These are phyloP conservation scores for Ramaria sp. DNA, from an alignment of 768 basidiomycete species.

Conservation along the genomic window DNA sequence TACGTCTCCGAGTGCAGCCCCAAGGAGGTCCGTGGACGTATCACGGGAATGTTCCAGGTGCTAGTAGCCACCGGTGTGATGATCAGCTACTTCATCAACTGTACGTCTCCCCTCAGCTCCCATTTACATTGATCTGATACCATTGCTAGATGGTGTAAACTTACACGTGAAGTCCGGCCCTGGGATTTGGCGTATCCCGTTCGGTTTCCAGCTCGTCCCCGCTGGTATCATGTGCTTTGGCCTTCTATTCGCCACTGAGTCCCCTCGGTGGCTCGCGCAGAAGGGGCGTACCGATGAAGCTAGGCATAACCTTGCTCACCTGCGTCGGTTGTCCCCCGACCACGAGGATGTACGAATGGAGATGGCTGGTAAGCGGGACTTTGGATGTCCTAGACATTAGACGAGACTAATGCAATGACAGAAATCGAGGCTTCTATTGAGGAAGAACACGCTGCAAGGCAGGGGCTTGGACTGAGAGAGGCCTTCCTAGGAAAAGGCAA, in stretches of 20 bases:
- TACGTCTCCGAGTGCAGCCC: conserved; percentile 84
- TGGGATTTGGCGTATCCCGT: conserved; percentile 60
- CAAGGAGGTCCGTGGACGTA: conserved; percentile 76
- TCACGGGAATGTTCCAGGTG: conserved; percentile 81
- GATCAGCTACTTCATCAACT: conserved; percentile 75
- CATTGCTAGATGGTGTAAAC: conserved; percentile 43
- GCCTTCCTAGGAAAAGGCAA: conserved; percentile 79
- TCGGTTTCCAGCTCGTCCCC: conserved; percentile 66
- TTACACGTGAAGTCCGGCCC: conserved; percentile 37
- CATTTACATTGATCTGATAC: too few species aligned
- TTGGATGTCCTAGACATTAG: background rate
- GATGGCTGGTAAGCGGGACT: conserved; percentile 29
- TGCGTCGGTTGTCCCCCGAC: conserved; percentile 35
- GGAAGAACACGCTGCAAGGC: conserved; percentile 58
- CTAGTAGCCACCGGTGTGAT: conserved; percentile 81
- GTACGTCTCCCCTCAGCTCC: conserved; percentile 28
- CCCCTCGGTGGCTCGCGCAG: conserved; percentile 67
- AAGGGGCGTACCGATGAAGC: conserved; percentile 47
- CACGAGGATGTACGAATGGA: conserved; percentile 44
- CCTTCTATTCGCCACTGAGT: conserved; percentile 64
- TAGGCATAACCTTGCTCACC: conserved; percentile 48
- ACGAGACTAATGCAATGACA: conserved; percentile 3
- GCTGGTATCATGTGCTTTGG: conserved; percentile 63
- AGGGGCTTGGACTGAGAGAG: conserved; percentile 55
- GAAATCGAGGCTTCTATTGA: conserved; percentile 75